These are phyloP conservation scores for Aureobasidium sp. DNA, from an alignment of 2,329 filamentous ascomycete genomes.

Conservation along the genomic window DNA sequence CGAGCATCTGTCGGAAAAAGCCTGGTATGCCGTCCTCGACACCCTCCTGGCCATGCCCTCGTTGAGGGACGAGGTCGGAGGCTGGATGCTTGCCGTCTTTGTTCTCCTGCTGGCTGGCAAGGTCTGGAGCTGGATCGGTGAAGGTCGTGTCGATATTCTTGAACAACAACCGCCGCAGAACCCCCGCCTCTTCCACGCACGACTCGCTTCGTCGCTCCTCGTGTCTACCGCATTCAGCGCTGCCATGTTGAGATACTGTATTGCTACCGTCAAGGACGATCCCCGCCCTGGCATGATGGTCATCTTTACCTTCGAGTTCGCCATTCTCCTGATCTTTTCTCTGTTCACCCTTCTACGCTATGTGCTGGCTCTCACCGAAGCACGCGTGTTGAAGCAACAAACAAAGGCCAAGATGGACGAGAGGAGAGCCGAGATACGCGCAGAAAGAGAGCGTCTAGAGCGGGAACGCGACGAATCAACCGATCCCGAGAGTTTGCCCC, in stretches of 20 bases:
- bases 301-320: conserved; percentile 98
- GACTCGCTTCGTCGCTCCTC: conserved; percentile 68
- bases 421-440: conserved; percentile 57
- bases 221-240: conserved; percentile 73
- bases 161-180: conserved; percentile 93
- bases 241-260: conserved; percentile 70
- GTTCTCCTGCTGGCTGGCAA: conserved; percentile 85
- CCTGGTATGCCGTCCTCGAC: conserved; percentile 96
- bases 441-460: conserved; percentile 34
- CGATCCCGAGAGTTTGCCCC: conserved; percentile 34
- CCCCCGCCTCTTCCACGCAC: conserved; percentile 75
- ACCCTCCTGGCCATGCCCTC: conserved; percentile 97
- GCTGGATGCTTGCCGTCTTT: conserved; percentile 96
- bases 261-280: conserved; percentile 74
- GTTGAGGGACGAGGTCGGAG: conserved; percentile 88
- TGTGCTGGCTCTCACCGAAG: conserved; percentile 66
- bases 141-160: conserved; percentile 84
- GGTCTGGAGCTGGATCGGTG: conserved; percentile 97
- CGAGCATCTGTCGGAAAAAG: conserved; percentile 93
- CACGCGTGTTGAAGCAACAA: conserved; percentile 65
- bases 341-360: conserved; percentile 73
- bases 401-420: conserved; percentile 59
- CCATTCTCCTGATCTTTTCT: conserved; percentile 72
- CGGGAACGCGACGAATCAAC: conserved; percentile 31
- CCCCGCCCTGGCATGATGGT: conserved; percentile 98